Evolutionary conservation across 805 yeast genomes (phyloP), one percentile per base, ranked within the genome.

Genomic region (Barnettozyma salicaria): DNA sequence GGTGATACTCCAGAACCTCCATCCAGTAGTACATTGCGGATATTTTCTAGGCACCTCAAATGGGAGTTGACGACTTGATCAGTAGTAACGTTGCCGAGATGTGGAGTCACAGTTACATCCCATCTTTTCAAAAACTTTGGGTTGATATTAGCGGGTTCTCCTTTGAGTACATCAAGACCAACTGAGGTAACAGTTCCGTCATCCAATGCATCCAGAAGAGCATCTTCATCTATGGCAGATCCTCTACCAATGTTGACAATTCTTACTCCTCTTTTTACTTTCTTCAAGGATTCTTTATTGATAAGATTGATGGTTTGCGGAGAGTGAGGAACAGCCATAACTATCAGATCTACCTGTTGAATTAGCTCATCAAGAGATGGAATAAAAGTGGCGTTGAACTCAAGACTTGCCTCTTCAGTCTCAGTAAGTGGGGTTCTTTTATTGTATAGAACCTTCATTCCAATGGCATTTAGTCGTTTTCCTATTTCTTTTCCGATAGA

Each of bases 171-270:
- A 49, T 84, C 95, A 24, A 81, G 54, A 0, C 90, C 92, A 8
- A 78, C 85, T 52, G 78, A 73, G 9, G 69, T 58, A 3, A 84
- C 66, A 37, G 77, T 72, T 0, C 85, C 86, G 7, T 67, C 48
- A 39, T 76, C 66, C 39, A 84, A 63, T 0, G 79, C 89, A 6
- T 61, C 66, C 11, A 81, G 63, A 31, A 83, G 57, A 3, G 75
- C 88, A n/a, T 71, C 65, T 47, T 79, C 87, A 47, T 82, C 76
- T 40, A 84, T 68, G 23, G 81, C 71, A 5, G 70, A 48, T 2
- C 94, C 95, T 43, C 95, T 65, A 2, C 94, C 94, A 33, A 84
- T 78, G 51, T 84, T 84, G 33, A 84, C 76, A 19, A 84, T 61
- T 37, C 84, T 65, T 7, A 79, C 67, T 1, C 83, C 80, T 29